Percentiles rank a stretch among this genome's conserved stretches.
Evolutionary conservation across 2,329 filamentous ascomycete species (phyloP).

Genomic region (Madurella fahalii): DNA sequence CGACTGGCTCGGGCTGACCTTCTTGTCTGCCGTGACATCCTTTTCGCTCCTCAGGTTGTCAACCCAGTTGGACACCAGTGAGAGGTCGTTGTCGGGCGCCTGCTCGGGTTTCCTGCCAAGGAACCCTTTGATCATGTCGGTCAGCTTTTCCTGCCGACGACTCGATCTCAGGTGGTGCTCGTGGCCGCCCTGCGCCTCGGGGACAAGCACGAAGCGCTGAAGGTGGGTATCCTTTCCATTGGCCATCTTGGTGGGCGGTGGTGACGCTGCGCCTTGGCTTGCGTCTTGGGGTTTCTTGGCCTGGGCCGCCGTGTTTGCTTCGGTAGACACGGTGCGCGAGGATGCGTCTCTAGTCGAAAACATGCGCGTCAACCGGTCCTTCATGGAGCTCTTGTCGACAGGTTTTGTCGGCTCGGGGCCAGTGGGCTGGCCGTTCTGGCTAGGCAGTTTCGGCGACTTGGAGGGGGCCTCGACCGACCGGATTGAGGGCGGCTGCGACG

Average conservation of each 20-base stretch:
- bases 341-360: slow-evolving; percentile 55
- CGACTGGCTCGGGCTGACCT: slow-evolving; percentile 67
- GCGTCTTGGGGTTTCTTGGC: slow-evolving; percentile 18
- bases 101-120: slow-evolving; percentile 83
- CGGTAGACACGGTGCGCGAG: slow-evolving; percentile 35
- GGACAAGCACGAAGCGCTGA: slow-evolving; percentile 49
- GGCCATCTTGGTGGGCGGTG: slow-evolving; percentile 31
- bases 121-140: slow-evolving; percentile 83
- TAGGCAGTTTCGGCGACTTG: slow-evolving; percentile 38
- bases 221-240: slow-evolving; percentile 29
- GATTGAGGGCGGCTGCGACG: slow-evolving; percentile 48
- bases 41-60: slow-evolving; percentile 88
- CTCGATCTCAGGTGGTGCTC: slow-evolving; percentile 85
- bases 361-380: slow-evolving; percentile 62
- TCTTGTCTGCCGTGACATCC: slow-evolving; percentile 74
- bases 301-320: slow-evolving; percentile 29
- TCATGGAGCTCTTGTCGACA: slow-evolving; percentile 57
- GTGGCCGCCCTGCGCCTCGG: slow-evolving; percentile 64
- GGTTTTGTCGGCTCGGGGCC: slow-evolving; percentile 33
- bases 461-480: slow-evolving; percentile 42
- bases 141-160: slow-evolving; percentile 89
- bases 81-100: slow-evolving; percentile 72
- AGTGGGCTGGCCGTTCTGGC: slow-evolving; percentile 36
- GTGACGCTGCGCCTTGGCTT: slow-evolving; percentile 9
- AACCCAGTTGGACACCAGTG: slow-evolving; percentile 92